Evolutionary conservation across 257 asterid genomes (phyloP).

Genomic region (Nicotiana knightiana): DNA sequence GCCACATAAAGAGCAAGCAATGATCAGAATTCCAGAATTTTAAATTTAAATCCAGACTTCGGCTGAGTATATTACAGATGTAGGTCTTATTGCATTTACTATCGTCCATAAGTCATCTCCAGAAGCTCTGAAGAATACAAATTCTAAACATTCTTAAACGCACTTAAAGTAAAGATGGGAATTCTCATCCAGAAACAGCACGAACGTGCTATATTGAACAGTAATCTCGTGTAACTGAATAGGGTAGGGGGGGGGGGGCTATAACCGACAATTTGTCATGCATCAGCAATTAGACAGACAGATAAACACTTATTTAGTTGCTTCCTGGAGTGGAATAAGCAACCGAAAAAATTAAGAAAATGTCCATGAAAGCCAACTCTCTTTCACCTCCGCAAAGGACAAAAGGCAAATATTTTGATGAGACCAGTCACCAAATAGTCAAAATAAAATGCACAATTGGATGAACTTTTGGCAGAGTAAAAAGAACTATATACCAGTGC

Average conservation of each 20-base stretch:
- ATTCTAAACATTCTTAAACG: neutral
- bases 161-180: neutral
- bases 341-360: neutral
- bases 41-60: neutral
- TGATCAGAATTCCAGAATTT: neutral
- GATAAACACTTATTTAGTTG: neutral
- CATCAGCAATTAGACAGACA: neutral
- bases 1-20: neutral
- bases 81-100: neutral
- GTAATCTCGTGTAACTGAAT: neutral
- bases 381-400: neutral
- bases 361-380: neutral
- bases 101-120: neutral
- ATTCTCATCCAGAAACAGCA: neutral
- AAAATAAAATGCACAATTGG: neutral
- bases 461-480: slow-evolving; percentile 10
- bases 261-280: neutral
- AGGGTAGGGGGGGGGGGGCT: neutral
- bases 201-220: neutral
- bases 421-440: neutral
- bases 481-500: slow-evolving; percentile 56
- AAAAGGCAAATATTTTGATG: neutral
- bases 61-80: neutral
- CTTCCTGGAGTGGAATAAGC: neutral
- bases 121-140: neutral